These are phyloP conservation scores for Coprinopsis marcescibilis DNA, from an alignment of 768 basidiomycete species.

Conservation along the genomic window DNA sequence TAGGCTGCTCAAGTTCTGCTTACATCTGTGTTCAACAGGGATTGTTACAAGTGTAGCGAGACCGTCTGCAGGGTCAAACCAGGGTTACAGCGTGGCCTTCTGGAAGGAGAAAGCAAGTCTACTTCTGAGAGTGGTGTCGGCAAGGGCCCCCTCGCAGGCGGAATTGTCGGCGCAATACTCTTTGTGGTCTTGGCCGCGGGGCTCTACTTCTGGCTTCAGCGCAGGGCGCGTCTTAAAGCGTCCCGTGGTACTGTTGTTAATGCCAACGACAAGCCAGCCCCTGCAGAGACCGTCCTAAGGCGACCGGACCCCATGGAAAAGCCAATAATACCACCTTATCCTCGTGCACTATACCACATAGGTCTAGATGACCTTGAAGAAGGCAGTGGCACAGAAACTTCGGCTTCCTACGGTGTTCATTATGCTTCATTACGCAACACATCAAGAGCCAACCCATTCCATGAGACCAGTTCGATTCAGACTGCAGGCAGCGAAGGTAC, in stretches of 20 bases:
- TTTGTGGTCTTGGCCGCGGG: conserved; percentile 48
- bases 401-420: conserved; percentile 20
- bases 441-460: too few species aligned
- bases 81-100: too few species aligned
- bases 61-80: too few species aligned
- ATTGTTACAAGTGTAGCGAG: too few species aligned
- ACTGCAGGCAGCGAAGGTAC: conserved; percentile 74
- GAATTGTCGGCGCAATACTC: conserved; percentile 57
- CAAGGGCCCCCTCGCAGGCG: conserved; percentile 70
- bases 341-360: conserved; percentile 23
- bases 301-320: conserved; percentile 81
- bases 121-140: conserved; percentile 49
- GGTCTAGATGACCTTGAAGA: too few species aligned
- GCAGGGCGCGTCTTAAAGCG: conserved; percentile 41
- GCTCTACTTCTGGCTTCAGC: conserved; percentile 61
- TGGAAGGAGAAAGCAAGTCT: too few species aligned
- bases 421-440: conserved; percentile 21
- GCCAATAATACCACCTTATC: conserved; percentile 25
- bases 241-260: conserved; percentile 31
- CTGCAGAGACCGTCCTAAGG: conserved; percentile 73
- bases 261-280: conserved; percentile 57
- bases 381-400: conserved; percentile 5
- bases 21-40: too few species aligned
- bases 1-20: too few species aligned
- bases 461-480: conserved; percentile 73